Evolutionary conservation across 179 eudicot genomes (phyloP), one percentile per base, ranked within the genome.

Genomic region (Vitellaria paradoxa): DNA sequence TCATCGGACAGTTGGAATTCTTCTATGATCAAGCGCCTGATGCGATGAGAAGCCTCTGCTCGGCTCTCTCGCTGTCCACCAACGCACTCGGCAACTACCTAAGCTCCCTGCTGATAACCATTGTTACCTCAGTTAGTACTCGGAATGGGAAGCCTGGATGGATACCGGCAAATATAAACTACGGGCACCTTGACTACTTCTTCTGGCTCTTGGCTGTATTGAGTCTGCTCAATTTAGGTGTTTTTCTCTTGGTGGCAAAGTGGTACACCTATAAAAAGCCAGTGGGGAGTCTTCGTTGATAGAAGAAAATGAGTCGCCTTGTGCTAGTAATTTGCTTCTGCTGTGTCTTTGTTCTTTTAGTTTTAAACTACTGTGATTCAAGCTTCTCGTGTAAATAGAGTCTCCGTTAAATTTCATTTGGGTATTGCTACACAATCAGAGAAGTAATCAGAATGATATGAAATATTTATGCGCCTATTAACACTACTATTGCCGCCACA

Each of bases 11-110:
- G 61, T 20, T 86, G 42, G 89, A 89, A 81, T 89, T 89, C 78
- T 89, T 89, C 78, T 89, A 89, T 17, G 87, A 86, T 45, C 88
- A 89, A 77, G 84, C 92, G 1, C 92, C 92, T 5, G 92, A 89
- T 82, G 86, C 89, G 12, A 89, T 89, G 90, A 80, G 89, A 60
- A 87, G 92, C 62, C 64, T 89, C 67, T 84, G 88, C 71, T 64
- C 84, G 3, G 92, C 92, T 46, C 80, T 89, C 5, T 73, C 86
- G 10, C 87, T 89, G 7, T 70, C 84, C 1, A 85, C 85, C 0
- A 70, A 21, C 0, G 83, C 92, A 0, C 64, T 86, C 1, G 92
- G 92, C 40, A 85, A 67, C 72, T 89, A 85, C 69, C 59, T 84
- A 84, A 87, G 87, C 76, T 77, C 90, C n/a, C 65, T 86, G 20